Conservation (phyloP, 495 filamentous ascomycete species). For the Lophiotrema nucula region DNA sequence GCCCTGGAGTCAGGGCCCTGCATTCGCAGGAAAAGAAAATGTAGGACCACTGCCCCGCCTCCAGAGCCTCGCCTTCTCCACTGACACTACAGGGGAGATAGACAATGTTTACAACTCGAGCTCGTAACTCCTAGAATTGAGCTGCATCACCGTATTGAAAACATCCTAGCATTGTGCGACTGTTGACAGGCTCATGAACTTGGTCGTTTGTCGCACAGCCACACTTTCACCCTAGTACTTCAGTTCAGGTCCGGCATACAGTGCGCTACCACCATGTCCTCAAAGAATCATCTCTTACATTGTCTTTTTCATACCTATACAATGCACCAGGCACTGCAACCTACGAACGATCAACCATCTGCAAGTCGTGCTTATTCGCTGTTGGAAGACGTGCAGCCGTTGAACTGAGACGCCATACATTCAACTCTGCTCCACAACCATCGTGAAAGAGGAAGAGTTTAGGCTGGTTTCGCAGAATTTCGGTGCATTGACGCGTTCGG, state of each 20-base stretch:
- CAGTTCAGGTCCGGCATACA: not conserved
- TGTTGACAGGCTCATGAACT: not conserved
- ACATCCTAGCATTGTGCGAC: not conserved
- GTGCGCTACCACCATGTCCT: not conserved
- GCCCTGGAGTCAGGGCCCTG: no score
- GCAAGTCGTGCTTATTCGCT: not conserved
- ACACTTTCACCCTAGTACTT: not conserved
- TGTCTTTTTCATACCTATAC: not conserved
- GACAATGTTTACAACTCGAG: no score
- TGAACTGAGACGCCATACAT: not conserved
- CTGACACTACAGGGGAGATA: no score
- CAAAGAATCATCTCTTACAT: not conserved
- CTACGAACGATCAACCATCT: not conserved
- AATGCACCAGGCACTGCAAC: not conserved
- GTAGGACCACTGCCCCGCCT: no score
- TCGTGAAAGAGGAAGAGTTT: not conserved
- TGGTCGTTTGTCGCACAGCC: not conserved
- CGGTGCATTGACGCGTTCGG: no score
- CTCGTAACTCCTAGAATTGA: no score
- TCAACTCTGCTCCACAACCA: not conserved
- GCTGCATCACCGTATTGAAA: no score
- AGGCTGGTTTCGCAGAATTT: not conserved
- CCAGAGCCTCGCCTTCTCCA: no score
- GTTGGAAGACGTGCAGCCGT: not conserved
- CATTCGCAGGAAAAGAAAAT: no score